These are phyloP conservation scores for Mycena kentingensis DNA, from an alignment of 768 basidiomycete species.

Conservation along the genomic window DNA sequence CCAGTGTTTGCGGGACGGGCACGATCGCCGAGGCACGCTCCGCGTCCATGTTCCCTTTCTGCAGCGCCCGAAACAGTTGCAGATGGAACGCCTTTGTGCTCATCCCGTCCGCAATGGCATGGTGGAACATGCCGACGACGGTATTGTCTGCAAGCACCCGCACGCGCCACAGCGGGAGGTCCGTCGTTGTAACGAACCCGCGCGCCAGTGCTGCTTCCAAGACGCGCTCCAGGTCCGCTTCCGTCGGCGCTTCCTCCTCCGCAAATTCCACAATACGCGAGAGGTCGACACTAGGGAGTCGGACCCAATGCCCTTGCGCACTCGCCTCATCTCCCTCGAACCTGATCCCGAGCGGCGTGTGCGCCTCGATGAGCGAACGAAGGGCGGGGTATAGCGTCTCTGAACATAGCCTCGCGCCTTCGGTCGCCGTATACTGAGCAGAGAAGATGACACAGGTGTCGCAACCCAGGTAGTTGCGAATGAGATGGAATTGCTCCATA, in stretches of 20 bases:
- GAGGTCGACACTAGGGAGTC: slow-evolving; percentile 9
- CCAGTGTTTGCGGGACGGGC: background rate
- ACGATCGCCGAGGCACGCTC: background rate
- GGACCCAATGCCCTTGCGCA: background rate
- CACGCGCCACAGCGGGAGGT: slow-evolving; percentile 33
- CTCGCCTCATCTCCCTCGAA: slow-evolving; percentile 7
- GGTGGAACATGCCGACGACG: slow-evolving; percentile 32
- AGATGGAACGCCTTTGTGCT: slow-evolving; percentile 32
- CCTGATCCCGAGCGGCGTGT: slow-evolving; percentile 7
- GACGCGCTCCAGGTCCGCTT: background rate
- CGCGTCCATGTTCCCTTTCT: background rate
- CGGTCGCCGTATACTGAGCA: slow-evolving; percentile 21
- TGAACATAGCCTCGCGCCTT: slow-evolving; percentile 9
- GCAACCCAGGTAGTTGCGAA: slow-evolving; percentile 20
- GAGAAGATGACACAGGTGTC: slow-evolving; percentile 27
- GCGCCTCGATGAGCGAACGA: slow-evolving; percentile 4
- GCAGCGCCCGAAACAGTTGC: slow-evolving; percentile 26
- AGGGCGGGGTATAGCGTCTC: slow-evolving; percentile 15
- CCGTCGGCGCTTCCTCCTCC: background rate
- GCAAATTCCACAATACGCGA: slow-evolving; percentile 11
- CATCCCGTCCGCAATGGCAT: slow-evolving; percentile 34
- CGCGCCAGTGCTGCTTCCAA: slow-evolving; percentile 5
- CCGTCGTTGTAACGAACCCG: slow-evolving; percentile 1
- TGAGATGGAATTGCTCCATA: slow-evolving; percentile 27
- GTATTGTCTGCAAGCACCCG: slow-evolving; percentile 27